phyloP scores from a whole-genome alignment of 2,329 filamentous ascomycete genomes.

The Pseudopithomyces maydicus region DNA sequence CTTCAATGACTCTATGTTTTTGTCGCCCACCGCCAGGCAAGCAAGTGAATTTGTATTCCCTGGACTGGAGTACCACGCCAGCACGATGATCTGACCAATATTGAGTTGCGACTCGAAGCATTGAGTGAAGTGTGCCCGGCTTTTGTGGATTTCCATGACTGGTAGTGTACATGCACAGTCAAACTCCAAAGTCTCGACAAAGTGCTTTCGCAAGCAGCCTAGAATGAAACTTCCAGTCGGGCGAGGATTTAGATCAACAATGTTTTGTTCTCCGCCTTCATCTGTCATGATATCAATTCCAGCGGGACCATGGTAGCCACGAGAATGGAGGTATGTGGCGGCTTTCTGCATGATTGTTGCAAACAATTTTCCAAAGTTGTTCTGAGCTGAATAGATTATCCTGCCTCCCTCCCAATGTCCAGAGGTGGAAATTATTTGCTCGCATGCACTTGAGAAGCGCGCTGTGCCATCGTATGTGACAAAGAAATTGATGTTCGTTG shows the following conservation, averaged over 20 bases:
- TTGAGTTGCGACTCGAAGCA: no score
- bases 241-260: background rate
- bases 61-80: no score
- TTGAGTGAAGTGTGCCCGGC: no score
- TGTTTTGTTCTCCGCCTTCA: background rate
- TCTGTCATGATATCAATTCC: background rate
- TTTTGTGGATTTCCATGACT: no score
- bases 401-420: background rate
- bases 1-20: no score
- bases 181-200: no score
- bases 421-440: background rate
- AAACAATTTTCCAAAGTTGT: background rate
- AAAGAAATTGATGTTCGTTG: background rate
- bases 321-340: background rate
- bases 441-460: background rate
- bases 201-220: background rate
- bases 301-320: background rate
- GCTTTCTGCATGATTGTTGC: background rate
- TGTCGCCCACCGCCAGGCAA: no score
- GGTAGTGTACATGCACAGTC: no score
- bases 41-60: no score
- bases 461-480: background rate
- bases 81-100: no score
- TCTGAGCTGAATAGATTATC: background rate
- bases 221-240: background rate